Percentiles rank a stretch among this genome's conserved stretches.
These are phyloP conservation scores for Mycena sp. DNA, from an alignment of 1,284 basidiomycete species.

Conservation along the genomic window DNA sequence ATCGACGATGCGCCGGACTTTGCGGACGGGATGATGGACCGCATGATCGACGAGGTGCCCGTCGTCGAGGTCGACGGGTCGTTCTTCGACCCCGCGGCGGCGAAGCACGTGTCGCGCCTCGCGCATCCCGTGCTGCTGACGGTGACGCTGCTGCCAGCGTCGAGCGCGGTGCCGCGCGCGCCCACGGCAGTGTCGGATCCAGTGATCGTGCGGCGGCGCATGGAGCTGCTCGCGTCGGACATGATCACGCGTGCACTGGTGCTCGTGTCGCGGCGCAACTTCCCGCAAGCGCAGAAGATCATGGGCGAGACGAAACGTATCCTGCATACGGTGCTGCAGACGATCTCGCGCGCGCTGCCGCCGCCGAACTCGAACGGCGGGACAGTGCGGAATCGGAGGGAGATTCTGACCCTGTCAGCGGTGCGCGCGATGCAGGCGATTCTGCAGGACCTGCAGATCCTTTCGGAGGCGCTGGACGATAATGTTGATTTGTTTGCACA, in stretches of 20 bases:
- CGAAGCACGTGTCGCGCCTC: slow-evolving; percentile 84
- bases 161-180: slow-evolving; percentile 50
- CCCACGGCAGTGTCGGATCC: slow-evolving; percentile 75
- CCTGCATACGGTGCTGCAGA: slow-evolving; percentile 84
- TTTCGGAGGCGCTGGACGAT: slow-evolving; percentile 88
- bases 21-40: slow-evolving; percentile 86
- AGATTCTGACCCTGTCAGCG: slow-evolving; percentile 73
- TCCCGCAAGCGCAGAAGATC: slow-evolving; percentile 86
- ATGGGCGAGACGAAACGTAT: slow-evolving; percentile 91
- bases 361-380: slow-evolving; percentile 54
- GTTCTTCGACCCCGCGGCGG: slow-evolving; percentile 88
- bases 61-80: slow-evolving; percentile 92
- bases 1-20: slow-evolving; percentile 79
- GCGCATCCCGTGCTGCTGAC: slow-evolving; percentile 91
- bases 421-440: slow-evolving; percentile 85
- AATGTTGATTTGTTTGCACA: slow-evolving; percentile 90
- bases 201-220: slow-evolving; percentile 88
- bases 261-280: slow-evolving; percentile 88
- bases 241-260: slow-evolving; percentile 95
- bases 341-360: slow-evolving; percentile 75
- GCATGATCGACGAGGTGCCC: slow-evolving; percentile 93
- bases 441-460: slow-evolving; percentile 83
- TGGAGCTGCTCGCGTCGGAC: slow-evolving; percentile 93
- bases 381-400: slow-evolving; percentile 74
- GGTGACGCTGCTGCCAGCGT: slow-evolving; percentile 80